Evolutionary conservation across 2,329 filamentous ascomycete genomes (phyloP).

Genomic region (Ascochyta rabiei): DNA sequence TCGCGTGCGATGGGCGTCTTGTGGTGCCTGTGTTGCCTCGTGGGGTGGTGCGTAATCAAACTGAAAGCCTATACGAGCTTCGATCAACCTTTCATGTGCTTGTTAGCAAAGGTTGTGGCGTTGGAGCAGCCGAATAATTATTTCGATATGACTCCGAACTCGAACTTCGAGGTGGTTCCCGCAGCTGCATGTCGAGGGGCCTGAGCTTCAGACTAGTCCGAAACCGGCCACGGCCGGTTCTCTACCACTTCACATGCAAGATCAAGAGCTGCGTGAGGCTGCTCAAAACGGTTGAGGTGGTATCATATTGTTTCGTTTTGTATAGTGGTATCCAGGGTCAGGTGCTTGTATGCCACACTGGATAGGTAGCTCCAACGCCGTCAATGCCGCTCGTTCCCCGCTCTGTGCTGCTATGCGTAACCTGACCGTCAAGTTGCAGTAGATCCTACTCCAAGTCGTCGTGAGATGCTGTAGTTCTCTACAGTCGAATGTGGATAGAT

Average conservation of each 20-base stretch:
- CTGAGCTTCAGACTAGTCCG: conserved; percentile 8
- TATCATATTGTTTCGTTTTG: conserved; percentile 13
- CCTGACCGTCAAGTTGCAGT: conserved; percentile 7
- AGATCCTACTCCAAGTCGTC: conserved; percentile 3
- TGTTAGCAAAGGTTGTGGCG: conserved; percentile 11
- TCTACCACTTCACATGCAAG: conserved; percentile 7
- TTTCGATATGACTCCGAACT: conserved; percentile 18
- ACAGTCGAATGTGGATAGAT: not conserved
- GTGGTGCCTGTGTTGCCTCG: conserved; percentile 14
- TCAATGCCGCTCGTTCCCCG: conserved; percentile 33
- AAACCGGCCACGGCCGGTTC: not conserved
- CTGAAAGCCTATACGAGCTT: not conserved
- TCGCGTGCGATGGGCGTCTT: conserved; percentile 28
- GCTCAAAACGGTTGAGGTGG: not conserved
- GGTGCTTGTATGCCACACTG: conserved; percentile 30
- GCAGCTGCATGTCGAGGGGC: conserved; percentile 7
- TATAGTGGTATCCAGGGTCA: conserved; percentile 20
- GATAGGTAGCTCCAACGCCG: conserved; percentile 35
- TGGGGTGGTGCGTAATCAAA: not conserved
- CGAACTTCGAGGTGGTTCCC: conserved; percentile 13
- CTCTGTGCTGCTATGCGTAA: conserved; percentile 13
- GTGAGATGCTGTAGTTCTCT: not conserved
- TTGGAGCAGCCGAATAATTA: conserved; percentile 8
- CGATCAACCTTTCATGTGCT: not conserved
- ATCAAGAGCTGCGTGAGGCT: not conserved